These are phyloP conservation scores for Naegleria gruberi DNA, from an alignment of 208 protist genomes.

Conservation along the genomic window DNA sequence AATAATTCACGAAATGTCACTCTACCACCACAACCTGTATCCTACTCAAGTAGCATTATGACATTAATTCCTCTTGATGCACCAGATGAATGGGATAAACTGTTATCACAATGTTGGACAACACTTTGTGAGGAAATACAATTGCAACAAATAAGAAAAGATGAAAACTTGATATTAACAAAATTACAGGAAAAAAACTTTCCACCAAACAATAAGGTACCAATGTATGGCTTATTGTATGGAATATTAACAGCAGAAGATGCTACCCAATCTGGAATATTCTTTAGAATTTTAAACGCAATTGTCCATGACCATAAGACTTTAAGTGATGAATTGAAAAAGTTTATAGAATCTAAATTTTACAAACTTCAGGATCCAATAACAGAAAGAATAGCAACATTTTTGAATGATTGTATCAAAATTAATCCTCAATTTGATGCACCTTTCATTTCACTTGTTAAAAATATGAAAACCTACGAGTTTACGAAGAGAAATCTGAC, in stretches of 20 bases:
- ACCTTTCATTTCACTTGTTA: slow-evolving; percentile 35
- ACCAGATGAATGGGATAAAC: not conserved
- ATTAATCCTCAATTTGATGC: not conserved
- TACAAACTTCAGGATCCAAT: slow-evolving; percentile 39
- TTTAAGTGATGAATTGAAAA: slow-evolving; percentile 31
- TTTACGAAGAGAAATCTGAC: slow-evolving; percentile 34
- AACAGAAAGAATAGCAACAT: not conserved
- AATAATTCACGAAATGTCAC: not conserved
- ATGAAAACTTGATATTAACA: not conserved
- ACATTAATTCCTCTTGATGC: not conserved
- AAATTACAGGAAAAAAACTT: not conserved
- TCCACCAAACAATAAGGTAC: slow-evolving; percentile 13
- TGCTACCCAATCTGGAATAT: slow-evolving; percentile 15
- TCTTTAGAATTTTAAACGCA: slow-evolving; percentile 25
- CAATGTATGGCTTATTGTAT: slow-evolving; percentile 33
- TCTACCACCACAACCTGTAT: not conserved
- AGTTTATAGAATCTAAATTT: slow-evolving; percentile 37
- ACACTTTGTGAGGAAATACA: not conserved
- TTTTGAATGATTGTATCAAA: not conserved
- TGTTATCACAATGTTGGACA: not conserved
- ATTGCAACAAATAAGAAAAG: not conserved
- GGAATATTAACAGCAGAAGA: slow-evolving; percentile 26
- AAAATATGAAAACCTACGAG: slow-evolving; percentile 42
- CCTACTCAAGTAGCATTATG: not conserved
- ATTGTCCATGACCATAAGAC: slow-evolving; percentile 28